Conservation (phyloP, 441 rosid genomes). For the Sinapis alba region DNA sequence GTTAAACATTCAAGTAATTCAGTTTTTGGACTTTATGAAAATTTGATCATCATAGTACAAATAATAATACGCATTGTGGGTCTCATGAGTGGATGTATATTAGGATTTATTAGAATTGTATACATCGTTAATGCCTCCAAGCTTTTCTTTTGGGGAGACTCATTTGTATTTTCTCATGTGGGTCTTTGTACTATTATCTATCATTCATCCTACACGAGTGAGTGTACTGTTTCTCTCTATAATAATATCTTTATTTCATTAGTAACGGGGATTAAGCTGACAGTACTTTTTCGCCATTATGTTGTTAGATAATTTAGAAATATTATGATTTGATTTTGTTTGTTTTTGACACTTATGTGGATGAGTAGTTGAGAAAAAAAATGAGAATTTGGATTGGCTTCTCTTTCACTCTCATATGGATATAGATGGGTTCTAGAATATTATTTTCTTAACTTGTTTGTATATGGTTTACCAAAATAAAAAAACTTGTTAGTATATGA, state of each 20-base stretch:
- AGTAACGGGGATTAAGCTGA: slow-evolving; percentile 12
- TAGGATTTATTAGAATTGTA: slow-evolving; percentile 29
- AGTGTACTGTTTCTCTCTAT: slow-evolving; percentile 20
- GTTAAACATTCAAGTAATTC: slow-evolving; percentile 17
- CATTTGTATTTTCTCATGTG: slow-evolving; percentile 33
- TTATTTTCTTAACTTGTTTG: not conserved
- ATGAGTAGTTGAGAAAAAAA: not conserved
- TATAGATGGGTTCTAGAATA: not conserved
- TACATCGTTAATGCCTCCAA: slow-evolving; percentile 36
- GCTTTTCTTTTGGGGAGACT: slow-evolving; percentile 16
- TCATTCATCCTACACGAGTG: slow-evolving; percentile 35
- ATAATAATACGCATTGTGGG: slow-evolving; percentile 38
- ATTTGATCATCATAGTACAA: slow-evolving; percentile 40
- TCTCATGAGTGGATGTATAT: slow-evolving; percentile 24
- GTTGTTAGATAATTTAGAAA: not conserved
- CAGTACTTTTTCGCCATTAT: not conserved
- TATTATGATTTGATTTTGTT: slow-evolving; percentile 2
- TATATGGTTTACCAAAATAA: not conserved
- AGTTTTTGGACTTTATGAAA: slow-evolving; percentile 8
- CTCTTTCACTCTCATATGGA: slow-evolving; percentile 4
- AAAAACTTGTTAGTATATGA: not conserved
- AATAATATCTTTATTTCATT: slow-evolving; percentile 17
- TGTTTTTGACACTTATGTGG: not conserved
- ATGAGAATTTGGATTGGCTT: not conserved
- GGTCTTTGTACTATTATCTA: slow-evolving; percentile 34